These are phyloP conservation scores for Crepidotus sp. DNA, from an alignment of 1,284 basidiomycete genomes.

Conservation along the genomic window DNA sequence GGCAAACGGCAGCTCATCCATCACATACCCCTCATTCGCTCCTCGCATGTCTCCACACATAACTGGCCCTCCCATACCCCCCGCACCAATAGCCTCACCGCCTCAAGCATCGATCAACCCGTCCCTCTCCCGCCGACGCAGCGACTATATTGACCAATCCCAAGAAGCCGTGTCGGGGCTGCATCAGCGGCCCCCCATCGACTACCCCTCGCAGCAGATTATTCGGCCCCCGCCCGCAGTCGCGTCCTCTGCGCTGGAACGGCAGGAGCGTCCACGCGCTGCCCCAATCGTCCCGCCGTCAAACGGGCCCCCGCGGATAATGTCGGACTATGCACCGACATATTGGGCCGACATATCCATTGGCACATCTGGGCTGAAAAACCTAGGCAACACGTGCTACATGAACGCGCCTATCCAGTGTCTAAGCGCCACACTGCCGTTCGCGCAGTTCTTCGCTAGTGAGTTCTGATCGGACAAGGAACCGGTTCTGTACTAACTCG, in stretches of 20 bases:
- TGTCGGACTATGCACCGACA: slow-evolving; percentile 62
- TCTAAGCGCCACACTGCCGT: slow-evolving; percentile 84
- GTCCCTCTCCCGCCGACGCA: slow-evolving; percentile 64
- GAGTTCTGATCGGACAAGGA: too few species aligned
- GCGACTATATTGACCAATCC: slow-evolving; percentile 73
- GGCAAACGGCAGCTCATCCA: slow-evolving; percentile 25
- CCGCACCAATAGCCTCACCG: slow-evolving; percentile 42
- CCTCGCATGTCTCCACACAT: slow-evolving; percentile 26
- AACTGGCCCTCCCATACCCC: slow-evolving; percentile 1
- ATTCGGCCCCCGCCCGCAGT: slow-evolving; percentile 72
- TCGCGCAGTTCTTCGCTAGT: slow-evolving; percentile 87
- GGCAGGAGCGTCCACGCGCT: slow-evolving; percentile 50
- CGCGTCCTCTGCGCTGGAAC: slow-evolving; percentile 56
- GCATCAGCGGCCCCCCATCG: slow-evolving; percentile 48
- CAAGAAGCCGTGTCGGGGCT: slow-evolving; percentile 56
- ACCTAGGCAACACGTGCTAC: slow-evolving; percentile 97
- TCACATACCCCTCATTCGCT: slow-evolving; percentile 37
- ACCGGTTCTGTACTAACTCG: too few species aligned
- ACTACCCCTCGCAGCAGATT: slow-evolving; percentile 68
- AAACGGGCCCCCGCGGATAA: slow-evolving; percentile 51
- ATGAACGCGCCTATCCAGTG: slow-evolving; percentile 99
- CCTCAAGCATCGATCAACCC: slow-evolving; percentile 75
- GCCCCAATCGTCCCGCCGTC: slow-evolving; percentile 21
- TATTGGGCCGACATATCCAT: slow-evolving; percentile 78
- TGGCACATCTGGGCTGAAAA: slow-evolving; percentile 85